Base-by-base conservation (phyloP, 768 basidiomycete species). In the Sutorius australiensis region DNA sequence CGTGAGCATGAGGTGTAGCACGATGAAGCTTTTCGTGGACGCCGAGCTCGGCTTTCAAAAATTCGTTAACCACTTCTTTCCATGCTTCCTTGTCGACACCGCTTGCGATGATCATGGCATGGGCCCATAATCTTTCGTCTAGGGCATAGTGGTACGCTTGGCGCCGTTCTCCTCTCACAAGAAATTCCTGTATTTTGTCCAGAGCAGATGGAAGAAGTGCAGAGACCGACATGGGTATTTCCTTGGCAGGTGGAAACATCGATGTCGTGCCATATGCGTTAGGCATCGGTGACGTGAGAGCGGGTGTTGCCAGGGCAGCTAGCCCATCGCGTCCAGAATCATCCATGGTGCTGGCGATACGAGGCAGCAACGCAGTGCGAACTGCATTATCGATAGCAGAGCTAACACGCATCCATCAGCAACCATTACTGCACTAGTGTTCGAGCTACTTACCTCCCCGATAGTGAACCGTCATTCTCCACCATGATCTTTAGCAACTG, bases 21-120 rank as follows among this genome's bases (percentile, higher is more conserved):
- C 32, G 57, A 46, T 58, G 50, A 34, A 48, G 46, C 12, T 65
- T 66, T 17, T 72, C 70, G 41, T 72, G 74, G 6, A 66, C 62
- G 1, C 80, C 80, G 3, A 98, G 74, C 64, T 97, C 95, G 14
- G 80, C 76, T 32, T 80, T 81, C 33, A 95, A 67, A 62, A 98
- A 99, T 54, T 95, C 90, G 40, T 79, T 81, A 0, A 92, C 89
- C 12, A 87, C 89, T 55, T 93, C 92, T 62, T 89, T 90, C 93
- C 93, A 98, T 2, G 90, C 78, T 28, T 97, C 94, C 60, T 89
- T 91, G 68, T 95, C 95, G 47, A 97, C 80, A 50, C 89, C 87
- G 62, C 90, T 95, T 10, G 95, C 84, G 57, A 99, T 93, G 50
- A 98, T 70, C 81, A 98, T 83, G 2, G 97, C 95, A 69, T 99